Conservation (phyloP, 1,284 basidiomycete genomes). For the Acaromyces ingoldii region DNA sequence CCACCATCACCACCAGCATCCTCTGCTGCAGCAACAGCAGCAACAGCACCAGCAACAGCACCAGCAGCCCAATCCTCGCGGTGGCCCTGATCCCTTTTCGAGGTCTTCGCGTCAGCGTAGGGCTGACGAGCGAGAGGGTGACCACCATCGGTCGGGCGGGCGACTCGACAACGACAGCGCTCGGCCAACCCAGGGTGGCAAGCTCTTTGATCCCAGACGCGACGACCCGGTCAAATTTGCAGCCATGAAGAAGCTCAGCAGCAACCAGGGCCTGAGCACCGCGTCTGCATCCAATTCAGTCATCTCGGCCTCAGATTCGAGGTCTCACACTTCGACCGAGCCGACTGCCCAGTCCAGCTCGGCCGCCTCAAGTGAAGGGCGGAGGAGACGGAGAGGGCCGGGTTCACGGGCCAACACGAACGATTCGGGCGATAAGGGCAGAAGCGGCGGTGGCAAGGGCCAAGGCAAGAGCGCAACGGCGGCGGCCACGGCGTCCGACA, state of each 20-base stretch:
- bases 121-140: too few species aligned
- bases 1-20: neutral
- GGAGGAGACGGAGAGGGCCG: conserved; percentile 2
- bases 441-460: conserved; percentile 23
- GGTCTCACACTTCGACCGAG: neutral
- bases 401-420: conserved; percentile 1
- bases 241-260: conserved; percentile 14
- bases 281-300: neutral
- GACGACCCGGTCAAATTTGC: conserved; percentile 67
- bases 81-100: too few species aligned
- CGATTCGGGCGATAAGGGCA: neutral
- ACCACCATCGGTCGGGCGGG: too few species aligned
- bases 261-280: neutral
- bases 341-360: conserved; percentile 3
- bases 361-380: conserved; percentile 7
- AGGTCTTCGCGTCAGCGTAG: too few species aligned
- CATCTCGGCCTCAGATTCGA: neutral
- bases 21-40: neutral
- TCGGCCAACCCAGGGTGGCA: too few species aligned
- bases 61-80: too few species aligned
- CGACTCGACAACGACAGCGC: too few species aligned
- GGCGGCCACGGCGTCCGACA: conserved; percentile 50
- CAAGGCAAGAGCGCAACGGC: too few species aligned
- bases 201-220: conserved; percentile 71
- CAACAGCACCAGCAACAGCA: too few species aligned